Percentiles rank a stretch among this genome's conserved stretches.
Evolutionary conservation across 305 asterid genomes (phyloP).

Genomic region (Caryopteris hybrid): DNA sequence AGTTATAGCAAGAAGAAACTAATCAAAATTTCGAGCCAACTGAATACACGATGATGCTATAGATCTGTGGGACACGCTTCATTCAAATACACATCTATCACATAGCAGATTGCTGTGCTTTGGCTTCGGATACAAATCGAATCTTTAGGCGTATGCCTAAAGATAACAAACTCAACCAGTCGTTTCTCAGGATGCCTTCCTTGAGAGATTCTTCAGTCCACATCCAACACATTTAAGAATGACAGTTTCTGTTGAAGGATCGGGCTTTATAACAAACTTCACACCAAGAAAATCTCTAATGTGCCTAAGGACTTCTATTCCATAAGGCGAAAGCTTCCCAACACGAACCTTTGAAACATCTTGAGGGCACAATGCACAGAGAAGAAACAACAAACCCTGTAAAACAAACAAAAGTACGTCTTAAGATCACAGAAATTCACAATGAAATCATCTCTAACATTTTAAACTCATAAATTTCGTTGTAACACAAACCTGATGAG

Average conservation of each 20-base stretch:
- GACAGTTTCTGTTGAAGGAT: slow-evolving; percentile 72
- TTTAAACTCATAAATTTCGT: no score
- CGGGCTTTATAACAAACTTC: slow-evolving; percentile 70
- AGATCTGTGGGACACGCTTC: background rate
- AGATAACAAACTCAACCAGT: background rate
- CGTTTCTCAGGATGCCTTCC: slow-evolving; percentile 63
- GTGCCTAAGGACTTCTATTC: slow-evolving; percentile 65
- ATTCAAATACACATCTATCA: background rate
- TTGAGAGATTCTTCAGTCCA: slow-evolving; percentile 79
- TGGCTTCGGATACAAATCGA: background rate
- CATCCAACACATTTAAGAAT: slow-evolving; percentile 80
- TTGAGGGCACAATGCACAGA: slow-evolving; percentile 79
- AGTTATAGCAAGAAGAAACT: background rate
- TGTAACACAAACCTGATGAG: slow-evolving; percentile 65
- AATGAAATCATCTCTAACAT: background rate
- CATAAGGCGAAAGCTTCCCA: slow-evolving; percentile 78
- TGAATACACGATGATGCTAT: background rate
- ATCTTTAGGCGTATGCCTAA: background rate
- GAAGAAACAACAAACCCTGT: slow-evolving; percentile 86
- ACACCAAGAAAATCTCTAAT: slow-evolving; percentile 77
- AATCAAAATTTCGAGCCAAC: background rate
- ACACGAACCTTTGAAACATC: slow-evolving; percentile 90
- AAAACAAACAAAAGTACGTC: background rate
- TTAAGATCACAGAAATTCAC: background rate
- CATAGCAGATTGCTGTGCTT: background rate